These are phyloP conservation scores for Neopestalotiopsis clavispora DNA, from an alignment of 2,329 filamentous ascomycete species.

Conservation along the genomic window DNA sequence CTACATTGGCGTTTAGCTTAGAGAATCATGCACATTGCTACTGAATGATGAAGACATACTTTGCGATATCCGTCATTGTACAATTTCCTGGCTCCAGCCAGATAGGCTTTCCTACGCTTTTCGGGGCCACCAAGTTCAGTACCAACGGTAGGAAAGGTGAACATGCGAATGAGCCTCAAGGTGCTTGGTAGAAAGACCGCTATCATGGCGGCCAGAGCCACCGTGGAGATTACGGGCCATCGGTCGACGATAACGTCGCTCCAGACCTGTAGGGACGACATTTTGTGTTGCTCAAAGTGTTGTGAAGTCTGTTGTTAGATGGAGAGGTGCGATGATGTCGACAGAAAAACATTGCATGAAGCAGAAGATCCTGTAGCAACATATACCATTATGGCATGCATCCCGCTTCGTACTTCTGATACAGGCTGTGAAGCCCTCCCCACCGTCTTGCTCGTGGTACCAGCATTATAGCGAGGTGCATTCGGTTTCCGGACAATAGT, in stretches of 20 bases:
- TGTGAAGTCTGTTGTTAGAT: not conserved
- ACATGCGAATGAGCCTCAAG: slow-evolving; percentile 1
- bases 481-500: not conserved
- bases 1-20: not conserved
- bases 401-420: not conserved
- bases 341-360: no score
- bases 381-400: no score
- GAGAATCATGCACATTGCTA: not conserved
- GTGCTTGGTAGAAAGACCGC: not conserved
- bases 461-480: not conserved
- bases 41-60: not conserved
- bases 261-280: not conserved
- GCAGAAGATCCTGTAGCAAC: no score
- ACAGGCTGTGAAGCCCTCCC: not conserved
- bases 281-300: not conserved
- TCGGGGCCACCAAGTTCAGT: slow-evolving; percentile 25
- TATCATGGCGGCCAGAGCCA: not conserved
- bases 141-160: slow-evolving; percentile 25
- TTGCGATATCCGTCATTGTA: slow-evolving; percentile 30
- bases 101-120: slow-evolving; percentile 29
- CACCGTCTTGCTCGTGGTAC: not conserved
- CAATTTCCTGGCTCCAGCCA: slow-evolving; percentile 24
- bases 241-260: slow-evolving; percentile 5
- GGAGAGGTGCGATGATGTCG: not conserved
- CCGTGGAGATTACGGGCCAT: not conserved